Evolutionary conservation across 208 protist genomes (phyloP).

Genomic region (Trypanosoma cruzi): DNA sequence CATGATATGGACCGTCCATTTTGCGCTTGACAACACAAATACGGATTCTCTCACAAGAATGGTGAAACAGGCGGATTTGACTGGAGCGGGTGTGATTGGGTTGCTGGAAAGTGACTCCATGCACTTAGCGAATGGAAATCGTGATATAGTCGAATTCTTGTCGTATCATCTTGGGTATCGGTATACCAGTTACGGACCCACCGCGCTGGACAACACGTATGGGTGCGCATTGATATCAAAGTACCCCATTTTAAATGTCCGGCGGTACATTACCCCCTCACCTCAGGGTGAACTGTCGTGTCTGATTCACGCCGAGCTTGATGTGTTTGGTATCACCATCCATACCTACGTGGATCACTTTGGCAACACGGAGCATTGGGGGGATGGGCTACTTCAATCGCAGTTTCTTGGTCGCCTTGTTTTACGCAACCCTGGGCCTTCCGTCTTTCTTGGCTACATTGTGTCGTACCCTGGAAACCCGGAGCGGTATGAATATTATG

Average conservation of each 20-base stretch:
- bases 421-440: slow-evolving; percentile 50
- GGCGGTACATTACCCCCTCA: slow-evolving; percentile 75
- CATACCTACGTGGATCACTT: slow-evolving; percentile 84
- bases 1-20: slow-evolving; percentile 87
- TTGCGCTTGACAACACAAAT: slow-evolving; percentile 78
- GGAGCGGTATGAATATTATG: slow-evolving; percentile 56
- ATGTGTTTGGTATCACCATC: slow-evolving; percentile 63
- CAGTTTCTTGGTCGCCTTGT: slow-evolving; percentile 68
- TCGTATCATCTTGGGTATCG: slow-evolving; percentile 73
- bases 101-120: slow-evolving; percentile 79
- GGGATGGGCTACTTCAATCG: slow-evolving; percentile 83
- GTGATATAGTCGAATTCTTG: slow-evolving; percentile 78
- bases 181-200: slow-evolving; percentile 81
- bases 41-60: slow-evolving; percentile 71
- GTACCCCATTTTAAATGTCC: slow-evolving; percentile 64
- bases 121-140: slow-evolving; percentile 72
- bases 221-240: slow-evolving; percentile 79
- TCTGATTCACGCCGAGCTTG: slow-evolving; percentile 66
- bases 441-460: slow-evolving; percentile 81
- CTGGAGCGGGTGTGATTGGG: slow-evolving; percentile 58
- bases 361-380: slow-evolving; percentile 86
- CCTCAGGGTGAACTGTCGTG: slow-evolving; percentile 77
- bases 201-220: slow-evolving; percentile 79
- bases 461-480: slow-evolving; percentile 66
- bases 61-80: slow-evolving; percentile 39